Evolutionary conservation across 163 green algal species (phyloP), one percentile per base, ranked within the genome.

Genomic region (Chloromonas sp.): DNA sequence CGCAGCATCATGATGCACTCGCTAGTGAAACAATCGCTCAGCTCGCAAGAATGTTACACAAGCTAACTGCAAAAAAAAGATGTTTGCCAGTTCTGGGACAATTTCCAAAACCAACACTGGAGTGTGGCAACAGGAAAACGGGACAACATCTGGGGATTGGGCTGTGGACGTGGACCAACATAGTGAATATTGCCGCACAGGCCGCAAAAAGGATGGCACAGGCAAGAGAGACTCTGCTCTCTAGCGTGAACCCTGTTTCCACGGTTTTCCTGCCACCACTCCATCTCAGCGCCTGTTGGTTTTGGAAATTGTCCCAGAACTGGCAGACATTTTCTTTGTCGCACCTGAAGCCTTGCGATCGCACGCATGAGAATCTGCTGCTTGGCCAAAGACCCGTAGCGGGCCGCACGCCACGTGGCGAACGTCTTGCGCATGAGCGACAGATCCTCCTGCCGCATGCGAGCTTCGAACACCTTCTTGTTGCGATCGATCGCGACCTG

Each of bases 401-500:
- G 80, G 1, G 82, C 83, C 0, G 84, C 86, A 2, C 84, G 82
- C 92, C 92, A 95, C 3, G 84, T 89, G 61, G 89, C 79, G 14
- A 95, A 88, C 13, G 83, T 88, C 76, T 90, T 90, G 14, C 88
- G 87, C 70, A 89, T 66, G 3, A 92, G 76, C 8, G 83, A 60
- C 0, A 79, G 61, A 66, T 94, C 91, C 62, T 91, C 86, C 79
- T 87, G 71, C 71, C 90, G 77, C 82, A 95, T 87, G 15, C 92
- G 88, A 71, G 89, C 87, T 89, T 95, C 87, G 82, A 96, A 95
- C 78, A 96, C 87, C 60, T 85, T 83, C 78, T 92, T 91, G 90
- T 95, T 97, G 89, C 95, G 94, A 82, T 93, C 86, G 60, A 97
- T 95, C 15, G 92, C 93, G n/a, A 93, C 86, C 86, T 95, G 91